Conservation (phyloP, 805 yeast genomes). For the Starmerella vitae region DNA sequence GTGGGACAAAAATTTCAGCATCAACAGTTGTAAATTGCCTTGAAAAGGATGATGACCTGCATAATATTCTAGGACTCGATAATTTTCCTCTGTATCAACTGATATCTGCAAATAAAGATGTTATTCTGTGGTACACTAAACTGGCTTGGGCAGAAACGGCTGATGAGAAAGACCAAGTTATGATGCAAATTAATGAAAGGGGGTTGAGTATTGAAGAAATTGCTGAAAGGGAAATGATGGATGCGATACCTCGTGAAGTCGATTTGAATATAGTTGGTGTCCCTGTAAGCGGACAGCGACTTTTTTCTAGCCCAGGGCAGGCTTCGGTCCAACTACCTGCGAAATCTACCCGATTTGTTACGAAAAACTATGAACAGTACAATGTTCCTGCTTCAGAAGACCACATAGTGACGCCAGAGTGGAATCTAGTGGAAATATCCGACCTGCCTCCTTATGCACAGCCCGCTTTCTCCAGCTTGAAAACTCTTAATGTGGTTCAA, state of each 20-base stretch:
- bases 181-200: slow-evolving; percentile 21
- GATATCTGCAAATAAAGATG: slow-evolving; percentile 38
- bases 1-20: slow-evolving; percentile 2
- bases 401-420: slow-evolving; percentile 16
- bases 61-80: slow-evolving; percentile 40
- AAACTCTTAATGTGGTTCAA: slow-evolving; percentile 69
- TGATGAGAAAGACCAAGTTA: slow-evolving; percentile 29
- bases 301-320: slow-evolving; percentile 31
- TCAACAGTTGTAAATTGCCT: slow-evolving; percentile 31
- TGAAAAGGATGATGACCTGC: slow-evolving; percentile 32
- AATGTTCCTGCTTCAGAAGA: slow-evolving; percentile 71
- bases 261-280: slow-evolving; percentile 61
- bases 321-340: slow-evolving; percentile 65
- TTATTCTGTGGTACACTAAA: slow-evolving; percentile 42
- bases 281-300: slow-evolving; percentile 47
- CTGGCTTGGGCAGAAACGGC: slow-evolving; percentile 30
- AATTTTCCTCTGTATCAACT: slow-evolving; percentile 37
- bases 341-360: slow-evolving; percentile 67
- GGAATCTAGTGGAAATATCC: slow-evolving; percentile 30
- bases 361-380: slow-evolving; percentile 70
- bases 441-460: slow-evolving; percentile 75
- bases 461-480: slow-evolving; percentile 53
- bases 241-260: slow-evolving; percentile 35
- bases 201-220: slow-evolving; percentile 5
- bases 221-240: slow-evolving; percentile 18